phyloP scores from a whole-genome alignment of 345 rosid species.

The Gossypium bickii region DNA sequence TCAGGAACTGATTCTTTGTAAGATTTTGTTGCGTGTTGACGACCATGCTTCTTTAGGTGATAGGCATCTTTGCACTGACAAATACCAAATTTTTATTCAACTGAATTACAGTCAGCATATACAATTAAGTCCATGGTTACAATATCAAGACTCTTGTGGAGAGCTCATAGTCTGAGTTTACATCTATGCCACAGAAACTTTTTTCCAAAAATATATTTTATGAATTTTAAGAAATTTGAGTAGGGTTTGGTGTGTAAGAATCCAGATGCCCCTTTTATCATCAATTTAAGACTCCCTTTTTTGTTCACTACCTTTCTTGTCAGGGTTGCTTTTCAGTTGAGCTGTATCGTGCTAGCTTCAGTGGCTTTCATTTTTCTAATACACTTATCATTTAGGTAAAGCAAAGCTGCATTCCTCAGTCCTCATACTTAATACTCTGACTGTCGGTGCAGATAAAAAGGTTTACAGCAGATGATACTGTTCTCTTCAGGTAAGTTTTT shows the following conservation, averaged over 20 bases:
- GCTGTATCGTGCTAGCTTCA: background rate
- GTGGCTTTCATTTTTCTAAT: background rate
- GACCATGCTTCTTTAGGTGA: background rate
- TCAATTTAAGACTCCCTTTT: background rate
- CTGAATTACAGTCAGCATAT: too few relatives aligned
- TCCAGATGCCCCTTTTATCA: background rate
- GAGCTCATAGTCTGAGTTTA: background rate
- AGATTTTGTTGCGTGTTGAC: background rate
- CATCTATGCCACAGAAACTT: background rate
- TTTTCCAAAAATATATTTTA: background rate
- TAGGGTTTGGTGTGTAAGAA: background rate
- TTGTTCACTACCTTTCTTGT: too few relatives aligned
- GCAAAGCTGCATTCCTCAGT: background rate
- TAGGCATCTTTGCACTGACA: background rate
- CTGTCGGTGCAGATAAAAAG: background rate
- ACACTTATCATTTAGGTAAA: conserved; percentile 3
- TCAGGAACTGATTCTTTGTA: background rate
- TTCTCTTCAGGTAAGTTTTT: background rate
- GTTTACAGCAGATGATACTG: background rate
- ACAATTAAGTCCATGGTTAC: background rate
- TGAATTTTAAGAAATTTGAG: background rate
- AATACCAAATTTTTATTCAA: background rate
- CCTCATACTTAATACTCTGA: background rate
- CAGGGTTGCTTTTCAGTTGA: background rate
- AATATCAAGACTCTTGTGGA: background rate